A percentile compares a stretch with the other conserved stretches of the same genome.
phyloP scores from a whole-genome alignment of 225 moss, liverwort and hornwort genomes.

The Asterella californica region DNA sequence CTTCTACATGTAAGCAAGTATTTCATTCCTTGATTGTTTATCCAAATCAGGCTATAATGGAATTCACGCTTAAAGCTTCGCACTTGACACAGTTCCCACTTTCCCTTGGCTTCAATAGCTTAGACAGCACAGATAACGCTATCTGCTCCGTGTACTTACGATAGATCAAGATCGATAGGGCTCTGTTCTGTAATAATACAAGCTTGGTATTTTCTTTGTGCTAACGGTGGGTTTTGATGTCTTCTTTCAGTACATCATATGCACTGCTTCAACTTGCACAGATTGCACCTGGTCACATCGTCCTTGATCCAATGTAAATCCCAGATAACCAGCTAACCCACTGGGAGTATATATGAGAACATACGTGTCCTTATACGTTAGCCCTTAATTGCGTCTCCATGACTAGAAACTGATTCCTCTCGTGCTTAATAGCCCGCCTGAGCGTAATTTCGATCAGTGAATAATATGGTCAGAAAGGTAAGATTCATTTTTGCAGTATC shows the following conservation, averaged over 20 bases:
- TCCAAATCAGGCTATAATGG: not conserved
- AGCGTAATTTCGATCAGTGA: too few relatives aligned
- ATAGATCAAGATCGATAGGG: not conserved
- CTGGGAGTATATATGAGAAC: not conserved
- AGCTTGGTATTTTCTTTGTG: not conserved
- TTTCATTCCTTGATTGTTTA: not conserved
- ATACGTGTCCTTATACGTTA: not conserved
- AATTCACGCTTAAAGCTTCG: not conserved
- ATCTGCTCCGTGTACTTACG: not conserved
- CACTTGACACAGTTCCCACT: not conserved
- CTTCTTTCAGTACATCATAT: conserved; percentile 72
- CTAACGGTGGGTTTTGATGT: conserved; percentile 1
- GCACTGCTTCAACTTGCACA: conserved; percentile 80
- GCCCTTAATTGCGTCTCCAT: not conserved
- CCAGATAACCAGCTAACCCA: not conserved
- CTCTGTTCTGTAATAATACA: not conserved
- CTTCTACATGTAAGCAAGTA: not conserved
- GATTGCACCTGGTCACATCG: conserved; percentile 63
- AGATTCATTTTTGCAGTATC: not conserved
- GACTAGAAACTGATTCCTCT: not conserved
- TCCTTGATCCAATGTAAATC: conserved; percentile 77
- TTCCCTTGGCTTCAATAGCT: not conserved
- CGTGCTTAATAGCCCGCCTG: not conserved
- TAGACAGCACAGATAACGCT: not conserved
- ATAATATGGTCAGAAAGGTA: not conserved